phyloP scores from a whole-genome alignment of 768 basidiomycete species.

The Steccherinum ochraceum region DNA sequence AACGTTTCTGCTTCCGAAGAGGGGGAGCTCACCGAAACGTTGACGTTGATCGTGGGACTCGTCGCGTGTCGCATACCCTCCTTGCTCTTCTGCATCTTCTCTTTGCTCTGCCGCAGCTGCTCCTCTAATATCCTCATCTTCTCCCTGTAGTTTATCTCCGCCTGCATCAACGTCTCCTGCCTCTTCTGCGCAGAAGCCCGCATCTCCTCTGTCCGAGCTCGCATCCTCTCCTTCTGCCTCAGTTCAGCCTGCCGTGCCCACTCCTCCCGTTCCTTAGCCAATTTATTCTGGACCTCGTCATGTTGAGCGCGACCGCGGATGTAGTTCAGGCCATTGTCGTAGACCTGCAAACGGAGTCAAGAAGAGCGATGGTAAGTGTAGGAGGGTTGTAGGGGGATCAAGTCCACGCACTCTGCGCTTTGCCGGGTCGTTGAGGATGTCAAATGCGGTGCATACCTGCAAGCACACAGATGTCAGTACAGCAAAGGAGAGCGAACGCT shows the following conservation, averaged over 20 bases:
- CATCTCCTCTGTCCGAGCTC: slow-evolving; percentile 28
- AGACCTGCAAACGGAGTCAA: slow-evolving; percentile 12
- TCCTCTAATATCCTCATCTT: slow-evolving; percentile 33
- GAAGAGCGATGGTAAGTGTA: background rate
- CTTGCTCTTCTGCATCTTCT: slow-evolving; percentile 30
- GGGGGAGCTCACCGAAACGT: background rate
- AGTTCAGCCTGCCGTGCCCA: slow-evolving; percentile 37
- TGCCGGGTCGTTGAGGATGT: slow-evolving; percentile 24
- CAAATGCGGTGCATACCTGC: slow-evolving; percentile 23
- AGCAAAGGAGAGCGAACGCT: background rate
- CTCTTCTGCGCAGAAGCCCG: slow-evolving; percentile 11
- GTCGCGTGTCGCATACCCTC: slow-evolving; percentile 6
- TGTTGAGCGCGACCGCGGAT: slow-evolving; percentile 10
- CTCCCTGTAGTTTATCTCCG: slow-evolving; percentile 24
- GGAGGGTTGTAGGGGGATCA: background rate
- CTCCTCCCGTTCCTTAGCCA: slow-evolving; percentile 20
- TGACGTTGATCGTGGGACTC: background rate
- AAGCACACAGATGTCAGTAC: background rate
- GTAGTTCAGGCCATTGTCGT: slow-evolving; percentile 23
- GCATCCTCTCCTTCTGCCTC: slow-evolving; percentile 44
- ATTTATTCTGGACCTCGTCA: slow-evolving; percentile 16
- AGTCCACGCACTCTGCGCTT: slow-evolving; percentile 22
- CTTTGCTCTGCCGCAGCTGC: slow-evolving; percentile 20
- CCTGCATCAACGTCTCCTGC: slow-evolving; percentile 15
- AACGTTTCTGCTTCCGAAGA: slow-evolving; percentile 7